Evolutionary conservation across 176 grass and related monocot species (phyloP).

Genomic region (Thalia dealbata): DNA sequence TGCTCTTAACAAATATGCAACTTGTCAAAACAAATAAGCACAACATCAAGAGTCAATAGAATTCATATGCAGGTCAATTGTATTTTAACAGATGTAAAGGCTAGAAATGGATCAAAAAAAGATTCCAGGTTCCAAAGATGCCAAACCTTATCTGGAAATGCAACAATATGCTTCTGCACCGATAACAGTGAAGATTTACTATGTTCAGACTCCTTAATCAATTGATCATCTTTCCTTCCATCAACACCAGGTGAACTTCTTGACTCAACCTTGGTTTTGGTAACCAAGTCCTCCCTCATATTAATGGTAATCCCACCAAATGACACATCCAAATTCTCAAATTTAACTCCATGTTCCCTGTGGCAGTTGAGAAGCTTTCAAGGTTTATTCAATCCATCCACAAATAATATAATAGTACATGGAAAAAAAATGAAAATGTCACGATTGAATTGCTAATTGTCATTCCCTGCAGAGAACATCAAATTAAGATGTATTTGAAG

Average conservation of each 20-base stretch:
- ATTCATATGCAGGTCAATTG: not conserved
- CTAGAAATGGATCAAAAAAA: not conserved
- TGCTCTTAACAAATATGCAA: no score
- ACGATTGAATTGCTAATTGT: not conserved
- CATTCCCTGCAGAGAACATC: not conserved
- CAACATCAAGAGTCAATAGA: no score
- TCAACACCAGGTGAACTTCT: constrained; percentile 36
- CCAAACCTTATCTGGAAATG: constrained; percentile 86
- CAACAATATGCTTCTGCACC: constrained; percentile 62
- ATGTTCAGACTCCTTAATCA: constrained; percentile 41
- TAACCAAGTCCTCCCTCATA: constrained; percentile 63
- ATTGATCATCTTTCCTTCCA: constrained; percentile 39
- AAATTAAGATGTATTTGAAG: not conserved
- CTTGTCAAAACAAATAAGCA: no score
- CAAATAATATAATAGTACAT: not conserved
- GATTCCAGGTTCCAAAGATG: constrained; percentile 5
- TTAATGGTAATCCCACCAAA: constrained; percentile 36
- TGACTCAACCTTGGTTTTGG: constrained; percentile 43
- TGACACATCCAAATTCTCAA: constrained; percentile 32
- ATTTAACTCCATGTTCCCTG: constrained; percentile 37
- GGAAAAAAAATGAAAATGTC: not conserved
- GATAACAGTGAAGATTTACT: constrained; percentile 43
- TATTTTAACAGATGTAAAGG: not conserved
- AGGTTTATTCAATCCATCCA: not conserved
- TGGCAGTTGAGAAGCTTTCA: constrained; percentile 12